These are phyloP conservation scores for Leccinum subgranulosum DNA, from an alignment of 768 basidiomycete species.

Conservation along the genomic window DNA sequence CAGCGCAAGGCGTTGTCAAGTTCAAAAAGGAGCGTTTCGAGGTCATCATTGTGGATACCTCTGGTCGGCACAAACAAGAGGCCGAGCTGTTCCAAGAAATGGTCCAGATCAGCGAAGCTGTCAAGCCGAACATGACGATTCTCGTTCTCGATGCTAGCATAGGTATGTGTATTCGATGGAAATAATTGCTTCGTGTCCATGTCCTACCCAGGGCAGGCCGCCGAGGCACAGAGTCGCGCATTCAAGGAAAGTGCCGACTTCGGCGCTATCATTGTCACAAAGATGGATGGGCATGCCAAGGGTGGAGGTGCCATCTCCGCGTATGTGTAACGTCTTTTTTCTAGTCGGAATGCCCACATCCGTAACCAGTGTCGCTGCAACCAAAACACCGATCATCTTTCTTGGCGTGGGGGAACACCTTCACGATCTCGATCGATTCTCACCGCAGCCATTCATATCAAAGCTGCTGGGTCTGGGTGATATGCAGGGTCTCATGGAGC, in stretches of 20 bases:
- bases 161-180: slow-evolving; percentile 40
- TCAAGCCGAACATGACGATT: slow-evolving; percentile 95
- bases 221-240: slow-evolving; percentile 91
- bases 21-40: slow-evolving; percentile 99
- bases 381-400: slow-evolving; percentile 98
- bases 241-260: slow-evolving; percentile 99
- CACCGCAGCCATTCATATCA: slow-evolving; percentile 95
- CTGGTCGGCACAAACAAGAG: slow-evolving; percentile 96
- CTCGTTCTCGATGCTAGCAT: slow-evolving; percentile 97
- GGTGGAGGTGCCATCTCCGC: slow-evolving; percentile 99
- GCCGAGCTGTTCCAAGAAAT: slow-evolving; percentile 96
- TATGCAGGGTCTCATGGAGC: slow-evolving; percentile 95
- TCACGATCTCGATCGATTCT: slow-evolving; percentile 94
- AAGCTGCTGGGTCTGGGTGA: slow-evolving; percentile 95
- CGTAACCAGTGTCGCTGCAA: slow-evolving; percentile 83
- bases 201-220: slow-evolving; percentile 75
- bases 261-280: slow-evolving; percentile 98
- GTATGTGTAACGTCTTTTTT: slow-evolving; percentile 46
- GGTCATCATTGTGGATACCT: slow-evolving; percentile 98
- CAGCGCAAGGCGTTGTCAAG: slow-evolving; percentile 90
- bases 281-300: slow-evolving; percentile 99
- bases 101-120: slow-evolving; percentile 92
- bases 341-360: slow-evolving; percentile 1
- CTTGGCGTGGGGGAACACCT: slow-evolving; percentile 97
- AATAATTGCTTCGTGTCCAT: background rate